Evolutionary conservation across 768 basidiomycete genomes (phyloP).

Genomic region (Boletus subparvulus): DNA sequence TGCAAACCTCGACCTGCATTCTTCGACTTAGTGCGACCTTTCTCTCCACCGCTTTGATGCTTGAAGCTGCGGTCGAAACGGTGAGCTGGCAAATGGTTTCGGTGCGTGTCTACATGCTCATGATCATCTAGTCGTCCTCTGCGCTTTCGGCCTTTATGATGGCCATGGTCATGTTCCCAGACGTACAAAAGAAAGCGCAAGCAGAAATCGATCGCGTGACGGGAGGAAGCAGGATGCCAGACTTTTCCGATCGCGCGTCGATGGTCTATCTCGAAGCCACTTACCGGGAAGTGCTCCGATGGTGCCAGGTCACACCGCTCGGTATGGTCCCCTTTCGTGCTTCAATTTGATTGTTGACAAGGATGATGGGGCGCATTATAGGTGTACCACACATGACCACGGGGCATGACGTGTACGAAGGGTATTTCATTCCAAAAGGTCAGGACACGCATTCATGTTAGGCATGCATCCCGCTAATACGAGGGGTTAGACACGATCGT

Average conservation of each 20-base stretch:
- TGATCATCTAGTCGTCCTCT: constrained; percentile 17
- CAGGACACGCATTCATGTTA: not conserved
- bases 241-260: constrained; percentile 21
- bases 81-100: constrained; percentile 4
- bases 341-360: not conserved
- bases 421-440: constrained; percentile 24
- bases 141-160: constrained; percentile 27
- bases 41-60: not conserved
- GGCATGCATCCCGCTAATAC: not conserved
- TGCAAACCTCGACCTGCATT: not conserved
- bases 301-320: constrained; percentile 26
- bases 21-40: not conserved
- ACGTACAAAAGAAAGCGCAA: constrained; percentile 26
- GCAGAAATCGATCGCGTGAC: constrained; percentile 27
- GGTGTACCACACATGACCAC: constrained; percentile 32
- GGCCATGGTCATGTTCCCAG: constrained; percentile 27
- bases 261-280: constrained; percentile 28
- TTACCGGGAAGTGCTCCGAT: constrained; percentile 23
- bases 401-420: constrained; percentile 13
- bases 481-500: constrained; percentile 24
- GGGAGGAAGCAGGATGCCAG: constrained; percentile 13
- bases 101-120: not conserved
- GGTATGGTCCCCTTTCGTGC: constrained; percentile 7
- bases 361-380: not conserved
- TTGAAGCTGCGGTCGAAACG: constrained; percentile 23